Percentiles rank a stretch among this genome's conserved stretches.
Evolutionary conservation across 495 filamentous ascomycete genomes (phyloP).

Genomic region (Poronia punctata): DNA sequence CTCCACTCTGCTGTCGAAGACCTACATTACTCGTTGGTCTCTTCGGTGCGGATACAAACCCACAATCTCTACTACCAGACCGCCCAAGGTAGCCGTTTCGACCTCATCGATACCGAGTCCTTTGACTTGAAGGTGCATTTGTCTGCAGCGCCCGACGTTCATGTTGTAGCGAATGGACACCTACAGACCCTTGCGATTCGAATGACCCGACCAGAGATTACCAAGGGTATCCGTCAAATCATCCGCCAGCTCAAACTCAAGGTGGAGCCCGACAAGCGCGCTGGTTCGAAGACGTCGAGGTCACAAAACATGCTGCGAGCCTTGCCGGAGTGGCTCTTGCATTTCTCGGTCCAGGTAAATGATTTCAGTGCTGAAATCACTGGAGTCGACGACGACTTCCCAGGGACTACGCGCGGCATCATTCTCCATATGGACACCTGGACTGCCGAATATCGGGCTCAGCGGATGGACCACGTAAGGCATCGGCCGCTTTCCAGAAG

Average conservation of each 20-base stretch:
- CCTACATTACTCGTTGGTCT: slow-evolving; percentile 75
- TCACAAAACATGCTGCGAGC: slow-evolving; percentile 65
- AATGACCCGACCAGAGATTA: slow-evolving; percentile 86
- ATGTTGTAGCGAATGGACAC: slow-evolving; percentile 70
- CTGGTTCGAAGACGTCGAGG: slow-evolving; percentile 36
- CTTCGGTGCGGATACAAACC: slow-evolving; percentile 72
- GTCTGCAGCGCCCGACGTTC: slow-evolving; percentile 77
- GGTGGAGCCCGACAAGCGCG: slow-evolving; percentile 56
- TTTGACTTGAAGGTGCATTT: slow-evolving; percentile 80
- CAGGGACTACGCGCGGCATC: slow-evolving; percentile 67
- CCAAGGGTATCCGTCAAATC: slow-evolving; percentile 84
- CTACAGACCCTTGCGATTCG: slow-evolving; percentile 82
- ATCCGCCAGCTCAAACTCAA: slow-evolving; percentile 63
- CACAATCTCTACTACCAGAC: slow-evolving; percentile 97
- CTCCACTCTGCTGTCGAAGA: slow-evolving; percentile 84
- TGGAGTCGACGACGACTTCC: slow-evolving; percentile 75
- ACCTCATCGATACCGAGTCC: slow-evolving; percentile 76
- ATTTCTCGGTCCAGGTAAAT: slow-evolving; percentile 77
- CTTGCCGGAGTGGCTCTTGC: slow-evolving; percentile 75
- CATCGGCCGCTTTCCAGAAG: slow-evolving; percentile 46
- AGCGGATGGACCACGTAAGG: slow-evolving; percentile 55
- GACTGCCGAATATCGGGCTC: slow-evolving; percentile 83
- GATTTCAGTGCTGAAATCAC: slow-evolving; percentile 89
- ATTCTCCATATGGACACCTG: slow-evolving; percentile 83
- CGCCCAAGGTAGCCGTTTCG: slow-evolving; percentile 67